Base-by-base conservation (phyloP, 768 basidiomycete species). In the Agrocybe pediades region DNA sequence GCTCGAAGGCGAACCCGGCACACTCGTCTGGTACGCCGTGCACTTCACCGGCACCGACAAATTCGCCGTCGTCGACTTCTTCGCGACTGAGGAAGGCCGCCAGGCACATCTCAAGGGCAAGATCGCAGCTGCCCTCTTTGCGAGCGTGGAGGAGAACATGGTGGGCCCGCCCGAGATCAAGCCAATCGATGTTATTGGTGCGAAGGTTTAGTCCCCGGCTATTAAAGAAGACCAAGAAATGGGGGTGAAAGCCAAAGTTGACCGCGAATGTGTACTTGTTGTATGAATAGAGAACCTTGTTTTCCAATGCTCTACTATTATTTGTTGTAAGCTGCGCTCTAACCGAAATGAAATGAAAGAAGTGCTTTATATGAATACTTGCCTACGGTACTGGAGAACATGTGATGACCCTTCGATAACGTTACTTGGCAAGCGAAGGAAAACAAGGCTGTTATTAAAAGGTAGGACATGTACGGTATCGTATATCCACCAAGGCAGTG, bases 41-140 rank as follows among this genome's bases (percentile, higher is more conserved):
- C 67, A 73, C 55, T 72, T 69, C 53, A 62, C 70, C 6, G 74
- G 70, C 1, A 71, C 69, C 4, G 61, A 66, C 51, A 61, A 62
- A 13, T 76, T 77, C 54, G 73, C 62, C 3, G 71, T 74, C 40
- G 49, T 76, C 55, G 74, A 71, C 55, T 72, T 74, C 54, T 74
- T 74, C 58, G 56, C 66, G 16, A 54, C 46, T 26, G 71, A 74
- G 40, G 61, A 56, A n/a, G 72, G 67, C 3, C 55, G 69, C 26
- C 55, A 67, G 15, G 65, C 66, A 16, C 74, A 76, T 55, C 54
- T 75, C 15, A 51, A 54, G 6, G 74, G 73, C 16, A 60, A 69
- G 50, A 70, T 72, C 4, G 74, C 74, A 2, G 65, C 61, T 23
- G 69, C 69, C 30, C 55, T 75, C 27, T 67, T 72, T 48, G 68